A percentile compares a stretch with the other conserved stretches of the same genome.
Conservation (phyloP, 495 filamentous ascomycete genomes). For the Hyphodiscus hymeniophilus region DNA sequence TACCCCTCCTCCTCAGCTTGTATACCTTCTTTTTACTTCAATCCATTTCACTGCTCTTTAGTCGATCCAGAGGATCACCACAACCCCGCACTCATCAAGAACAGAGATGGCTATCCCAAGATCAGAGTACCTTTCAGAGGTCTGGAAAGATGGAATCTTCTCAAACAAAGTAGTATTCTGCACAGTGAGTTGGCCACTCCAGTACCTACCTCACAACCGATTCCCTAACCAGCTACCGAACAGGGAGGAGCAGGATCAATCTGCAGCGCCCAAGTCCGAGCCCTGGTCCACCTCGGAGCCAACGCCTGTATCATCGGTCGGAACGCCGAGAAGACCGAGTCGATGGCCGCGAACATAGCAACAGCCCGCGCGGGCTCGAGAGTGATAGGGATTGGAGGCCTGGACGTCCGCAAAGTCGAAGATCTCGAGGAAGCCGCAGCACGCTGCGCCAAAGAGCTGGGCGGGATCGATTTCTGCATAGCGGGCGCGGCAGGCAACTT, state of each 20-base stretch:
- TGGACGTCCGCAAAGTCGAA: constrained; percentile 61
- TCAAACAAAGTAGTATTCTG: constrained; percentile 31
- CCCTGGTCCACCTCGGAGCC: constrained; percentile 82
- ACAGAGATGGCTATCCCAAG: constrained; percentile 56
- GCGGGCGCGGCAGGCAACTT: constrained; percentile 97
- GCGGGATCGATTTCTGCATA: constrained; percentile 87
- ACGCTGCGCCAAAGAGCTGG: constrained; percentile 70
- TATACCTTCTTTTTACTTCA: neutral
- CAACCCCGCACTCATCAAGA: constrained; percentile 1
- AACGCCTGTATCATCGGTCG: constrained; percentile 91
- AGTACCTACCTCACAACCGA: constrained; percentile 53
- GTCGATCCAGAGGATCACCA: neutral
- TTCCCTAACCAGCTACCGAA: constrained; percentile 95
- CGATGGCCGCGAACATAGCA: constrained; percentile 69
- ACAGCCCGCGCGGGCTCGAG: constrained; percentile 67
- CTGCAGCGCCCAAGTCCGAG: constrained; percentile 86
- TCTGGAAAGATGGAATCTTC: constrained; percentile 83
- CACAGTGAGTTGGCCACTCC: neutral
- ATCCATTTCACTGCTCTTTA: neutral
- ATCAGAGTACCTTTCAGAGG: constrained; percentile 66
- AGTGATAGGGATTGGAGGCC: constrained; percentile 74
- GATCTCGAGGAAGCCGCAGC: constrained; percentile 62
- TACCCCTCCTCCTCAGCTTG: neutral
- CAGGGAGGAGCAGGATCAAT: constrained; percentile 88
- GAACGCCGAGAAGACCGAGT: constrained; percentile 81